Evolutionary conservation across 1,284 basidiomycete species (phyloP), one percentile per base, ranked within the genome.

Genomic region (Cryptococcus sp.): DNA sequence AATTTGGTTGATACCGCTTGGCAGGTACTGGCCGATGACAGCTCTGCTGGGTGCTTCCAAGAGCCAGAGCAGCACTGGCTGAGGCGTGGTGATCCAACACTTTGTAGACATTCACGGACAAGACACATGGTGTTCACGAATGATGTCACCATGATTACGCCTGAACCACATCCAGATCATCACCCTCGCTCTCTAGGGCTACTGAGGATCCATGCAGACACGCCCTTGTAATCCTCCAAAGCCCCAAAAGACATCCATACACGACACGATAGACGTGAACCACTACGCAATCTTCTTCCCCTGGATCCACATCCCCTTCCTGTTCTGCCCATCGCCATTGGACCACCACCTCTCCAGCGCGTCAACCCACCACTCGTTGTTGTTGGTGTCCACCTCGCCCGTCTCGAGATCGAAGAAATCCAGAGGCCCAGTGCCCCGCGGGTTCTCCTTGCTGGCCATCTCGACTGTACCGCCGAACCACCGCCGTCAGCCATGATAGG

Each of bases 331-430:
- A 65, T 88, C 86, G 2, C 90, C 89, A 44, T 87, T 71, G 65
- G 87, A 89, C 88, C 89, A 92, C 90, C 90, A 92, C 68, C 87
- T 89, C 73, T 91, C 90, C 24, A 91, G 67, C 71, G 83, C 79
- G 52, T 87, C 85, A 51, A 79, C 68, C 35, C 80, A 79, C 47
- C 63, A 56, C 24, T 54, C 52, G 20, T 76, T 72, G n/a, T 75
- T 65, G 24, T 38, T 35, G 33, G 16, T 51, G 3, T 42, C 43
- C 6, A 28, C 49, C 16, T 36, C 37, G 24, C 28, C 42, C 1
- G 28, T 35, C 3, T 59, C 54, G 3, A 71, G 46, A 55, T 83
- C 83, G 63, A 91, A 85, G 64, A 88, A 84, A 66, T 89, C 87
- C 5, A 90, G 78, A 4, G 80, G 75, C 0, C 87, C 87, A 2